Evolutionary conservation across 1,284 basidiomycete genomes (phyloP).

Genomic region (Fomes fomentarius): DNA sequence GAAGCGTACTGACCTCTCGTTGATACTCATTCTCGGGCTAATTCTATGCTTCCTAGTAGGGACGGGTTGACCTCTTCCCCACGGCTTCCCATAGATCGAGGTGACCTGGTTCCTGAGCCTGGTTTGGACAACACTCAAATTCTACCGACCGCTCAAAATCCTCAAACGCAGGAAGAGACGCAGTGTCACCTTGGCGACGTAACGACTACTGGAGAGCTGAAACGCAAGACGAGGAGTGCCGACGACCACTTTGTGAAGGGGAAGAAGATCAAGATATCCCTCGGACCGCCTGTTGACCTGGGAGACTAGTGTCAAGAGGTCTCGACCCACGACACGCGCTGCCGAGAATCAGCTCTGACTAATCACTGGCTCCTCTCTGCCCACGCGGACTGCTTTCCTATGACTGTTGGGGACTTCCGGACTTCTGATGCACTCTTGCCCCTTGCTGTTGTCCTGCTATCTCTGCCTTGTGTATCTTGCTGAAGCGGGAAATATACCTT

Average conservation of each 20-base stretch:
- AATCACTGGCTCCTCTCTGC: not conserved
- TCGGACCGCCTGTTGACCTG: slow-evolving; percentile 42
- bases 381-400: not conserved
- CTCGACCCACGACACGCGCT: not conserved
- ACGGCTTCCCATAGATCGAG: slow-evolving; percentile 4
- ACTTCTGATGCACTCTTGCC: not conserved
- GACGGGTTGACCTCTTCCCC: not conserved
- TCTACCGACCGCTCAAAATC: slow-evolving; percentile 24
- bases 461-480: not conserved
- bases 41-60: slow-evolving; percentile 7
- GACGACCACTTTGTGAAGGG: slow-evolving; percentile 17
- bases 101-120: not conserved
- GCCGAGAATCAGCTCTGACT: not conserved
- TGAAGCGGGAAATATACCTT: not conserved
- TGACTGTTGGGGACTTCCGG: not conserved
- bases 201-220: slow-evolving; percentile 16
- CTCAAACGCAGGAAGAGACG: slow-evolving; percentile 60
- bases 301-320: slow-evolving; percentile 35
- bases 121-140: not conserved
- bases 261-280: slow-evolving; percentile 46
- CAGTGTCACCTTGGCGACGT: slow-evolving; percentile 32
- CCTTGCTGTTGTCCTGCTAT: not conserved
- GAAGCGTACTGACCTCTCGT: slow-evolving; percentile 25
- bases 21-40: slow-evolving; percentile 12
- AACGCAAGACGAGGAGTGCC: slow-evolving; percentile 33